Evolutionary conservation across 148 eudicot species (phyloP), one percentile per base, ranked within the genome.

Genomic region (Diospyros kaki): DNA sequence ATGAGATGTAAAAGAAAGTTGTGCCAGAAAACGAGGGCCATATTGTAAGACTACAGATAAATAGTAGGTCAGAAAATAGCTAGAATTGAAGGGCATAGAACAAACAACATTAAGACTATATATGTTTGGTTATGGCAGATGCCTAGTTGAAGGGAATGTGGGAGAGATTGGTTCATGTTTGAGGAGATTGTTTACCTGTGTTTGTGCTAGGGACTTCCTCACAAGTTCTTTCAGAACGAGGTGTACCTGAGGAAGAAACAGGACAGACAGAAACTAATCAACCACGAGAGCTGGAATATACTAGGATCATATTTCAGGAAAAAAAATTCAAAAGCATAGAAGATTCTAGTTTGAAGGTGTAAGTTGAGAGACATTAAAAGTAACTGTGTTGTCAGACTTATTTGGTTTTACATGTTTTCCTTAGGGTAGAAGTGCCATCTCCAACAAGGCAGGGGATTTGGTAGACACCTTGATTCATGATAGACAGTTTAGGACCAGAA

Each of bases 141-240:
- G 28, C 28, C 28, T 28, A 28, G 28, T 0, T 28, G 28, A 28
- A 28, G 28, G 28, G 28, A 28, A 28, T 28, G 28, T 28, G 28
- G 28, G 28, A 28, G 28, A 28, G 28, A 28, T 28, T 28, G 28
- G 28, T 28, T 28, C 28, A 28, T 28, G 28, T 28, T 28, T 28
- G 28, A 28, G 28, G 52, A 15, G 66, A 73, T 45, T 76, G 17
- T 83, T 85, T 79, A 94, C 98, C 94, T 59, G 74, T 53, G 97
- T 92, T 76, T 81, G 92, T 60, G 86, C 90, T 76, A 95, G 78
- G 3, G 96, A 92, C 86, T 90, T 95, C 84, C 98, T 85, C 81
- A 92, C 98, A 65, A 95, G 96, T 81, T 95, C 97, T 80, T 95
- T 95, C 75, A 95, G 81, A 78, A 95, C 74, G 58, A 95, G 83